Percentiles rank a stretch among this genome's conserved stretches.
Evolutionary conservation across 495 filamentous ascomycete genomes (phyloP).

Genomic region (Neurospora terricola): DNA sequence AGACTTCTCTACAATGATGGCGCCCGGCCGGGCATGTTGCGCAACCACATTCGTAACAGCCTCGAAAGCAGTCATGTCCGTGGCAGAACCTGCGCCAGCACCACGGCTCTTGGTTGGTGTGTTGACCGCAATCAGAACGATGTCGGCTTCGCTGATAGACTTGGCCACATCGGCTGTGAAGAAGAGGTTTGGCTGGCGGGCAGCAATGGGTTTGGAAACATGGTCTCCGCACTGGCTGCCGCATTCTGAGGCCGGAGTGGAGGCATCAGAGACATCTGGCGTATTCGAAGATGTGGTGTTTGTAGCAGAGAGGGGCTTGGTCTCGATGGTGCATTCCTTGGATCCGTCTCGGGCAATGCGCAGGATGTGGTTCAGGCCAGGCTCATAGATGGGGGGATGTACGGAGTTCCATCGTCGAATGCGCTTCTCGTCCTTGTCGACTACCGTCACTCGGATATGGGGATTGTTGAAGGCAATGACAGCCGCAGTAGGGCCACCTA

Average conservation of each 20-base stretch:
- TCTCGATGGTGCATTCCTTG: constrained; percentile 16
- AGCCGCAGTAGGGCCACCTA: constrained; percentile 65
- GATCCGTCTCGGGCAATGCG: constrained; percentile 49
- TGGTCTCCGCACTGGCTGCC: constrained; percentile 17
- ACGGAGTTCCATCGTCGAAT: constrained; percentile 63
- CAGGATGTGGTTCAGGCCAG: constrained; percentile 57
- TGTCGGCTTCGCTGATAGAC: constrained; percentile 55
- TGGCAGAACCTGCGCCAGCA: constrained; percentile 56
- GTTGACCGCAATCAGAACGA: constrained; percentile 68
- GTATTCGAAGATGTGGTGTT: constrained; percentile 11
- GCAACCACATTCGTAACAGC: constrained; percentile 57
- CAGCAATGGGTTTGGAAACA: constrained; percentile 9
- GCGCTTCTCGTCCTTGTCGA: constrained; percentile 52
- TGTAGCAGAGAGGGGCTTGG: constrained; percentile 8
- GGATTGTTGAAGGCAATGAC: constrained; percentile 63
- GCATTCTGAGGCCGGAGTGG: constrained; percentile 20
- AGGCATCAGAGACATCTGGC: constrained; percentile 7
- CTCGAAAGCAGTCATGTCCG: constrained; percentile 62
- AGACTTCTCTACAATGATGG: constrained; percentile 73
- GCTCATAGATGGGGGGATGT: constrained; percentile 68
- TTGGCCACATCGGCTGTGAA: constrained; percentile 58
- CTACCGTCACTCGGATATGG: constrained; percentile 57
- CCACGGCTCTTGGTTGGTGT: constrained; percentile 71
- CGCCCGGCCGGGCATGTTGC: constrained; percentile 48
- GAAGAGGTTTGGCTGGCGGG: constrained; percentile 48